Conservation (phyloP, 2,329 filamentous ascomycete genomes). For the Myriosclerotinia curreyana region DNA sequence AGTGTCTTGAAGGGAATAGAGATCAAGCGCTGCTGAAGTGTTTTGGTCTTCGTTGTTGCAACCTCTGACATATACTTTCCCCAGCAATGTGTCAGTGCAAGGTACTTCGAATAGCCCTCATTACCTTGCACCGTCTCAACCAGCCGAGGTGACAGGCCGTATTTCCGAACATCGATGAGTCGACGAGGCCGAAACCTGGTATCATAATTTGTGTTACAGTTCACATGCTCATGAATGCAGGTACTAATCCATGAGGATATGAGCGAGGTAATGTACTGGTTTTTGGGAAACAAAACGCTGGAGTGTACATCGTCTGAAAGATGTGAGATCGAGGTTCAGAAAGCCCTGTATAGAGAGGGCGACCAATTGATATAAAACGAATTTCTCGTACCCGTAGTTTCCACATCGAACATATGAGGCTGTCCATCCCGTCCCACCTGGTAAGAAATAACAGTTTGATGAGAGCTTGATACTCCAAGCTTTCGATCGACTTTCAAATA, state of each 20-base stretch:
- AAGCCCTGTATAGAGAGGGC: background rate
- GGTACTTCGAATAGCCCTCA: slow-evolving; percentile 11
- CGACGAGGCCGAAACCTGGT: slow-evolving; percentile 23
- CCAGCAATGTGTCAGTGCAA: slow-evolving; percentile 24
- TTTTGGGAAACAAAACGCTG: slow-evolving; percentile 20
- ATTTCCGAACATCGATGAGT: slow-evolving; percentile 24
- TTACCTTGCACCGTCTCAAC: slow-evolving; percentile 11
- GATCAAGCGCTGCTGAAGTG: slow-evolving; percentile 16
- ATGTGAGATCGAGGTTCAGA: slow-evolving; percentile 6
- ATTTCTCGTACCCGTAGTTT: slow-evolving; percentile 22
- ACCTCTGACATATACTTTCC: slow-evolving; percentile 20
- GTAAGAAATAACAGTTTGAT: slow-evolving; percentile 18
- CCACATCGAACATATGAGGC: slow-evolving; percentile 20
- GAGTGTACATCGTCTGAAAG: slow-evolving; percentile 17
- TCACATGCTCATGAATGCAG: slow-evolving; percentile 21
- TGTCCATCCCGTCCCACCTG: slow-evolving; percentile 19
- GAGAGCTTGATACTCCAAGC: background rate
- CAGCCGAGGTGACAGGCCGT: slow-evolving; percentile 16
- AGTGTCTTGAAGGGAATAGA: slow-evolving; percentile 16
- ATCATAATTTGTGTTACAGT: slow-evolving; percentile 25
- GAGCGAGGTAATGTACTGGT: slow-evolving; percentile 11
- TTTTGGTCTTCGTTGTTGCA: slow-evolving; percentile 19
- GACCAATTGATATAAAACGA: background rate
- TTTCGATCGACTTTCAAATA: slow-evolving; percentile 16
- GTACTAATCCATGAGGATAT: slow-evolving; percentile 24